Percentiles rank a stretch among this genome's conserved stretches.
These are phyloP conservation scores for Kwoniella europaea DNA, from an alignment of 768 basidiomycete genomes.

Conservation along the genomic window DNA sequence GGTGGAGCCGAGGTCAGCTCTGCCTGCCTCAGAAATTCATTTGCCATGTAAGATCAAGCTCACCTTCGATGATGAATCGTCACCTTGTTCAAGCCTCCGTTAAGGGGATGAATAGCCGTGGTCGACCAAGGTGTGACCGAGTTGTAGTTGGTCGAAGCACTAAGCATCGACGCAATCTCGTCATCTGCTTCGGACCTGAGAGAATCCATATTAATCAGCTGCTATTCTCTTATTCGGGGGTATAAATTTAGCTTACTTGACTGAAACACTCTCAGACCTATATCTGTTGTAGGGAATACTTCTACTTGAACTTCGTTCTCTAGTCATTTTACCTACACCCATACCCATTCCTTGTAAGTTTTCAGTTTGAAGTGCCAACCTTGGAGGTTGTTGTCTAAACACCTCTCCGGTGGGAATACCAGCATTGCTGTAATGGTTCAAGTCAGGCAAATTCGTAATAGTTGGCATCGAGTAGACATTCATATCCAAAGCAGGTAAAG, in stretches of 20 bases:
- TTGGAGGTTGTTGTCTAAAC: constrained; percentile 22
- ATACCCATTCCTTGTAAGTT: constrained; percentile 3
- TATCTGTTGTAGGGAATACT: constrained; percentile 34
- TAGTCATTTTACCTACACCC: constrained; percentile 24
- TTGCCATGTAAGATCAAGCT: background rate
- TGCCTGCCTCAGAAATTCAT: background rate
- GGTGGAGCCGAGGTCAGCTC: background rate
- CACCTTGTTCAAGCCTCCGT: constrained; percentile 22
- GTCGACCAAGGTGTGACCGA: constrained; percentile 26
- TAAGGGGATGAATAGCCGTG: background rate
- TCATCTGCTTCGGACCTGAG: constrained; percentile 35
- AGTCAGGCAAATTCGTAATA: background rate
- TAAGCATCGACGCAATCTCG: constrained; percentile 10
- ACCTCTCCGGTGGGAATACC: constrained; percentile 8
- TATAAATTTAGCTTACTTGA: constrained; percentile 21
- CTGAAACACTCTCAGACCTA: constrained; percentile 35
- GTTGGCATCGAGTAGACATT: background rate
- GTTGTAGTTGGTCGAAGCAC: constrained; percentile 16
- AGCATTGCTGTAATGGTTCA: constrained; percentile 11
- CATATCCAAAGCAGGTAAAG: constrained; percentile 15
- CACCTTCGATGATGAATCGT: constrained; percentile 39
- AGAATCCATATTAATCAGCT: background rate
- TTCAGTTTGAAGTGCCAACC: constrained; percentile 34
- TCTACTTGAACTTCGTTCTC: constrained; percentile 32
- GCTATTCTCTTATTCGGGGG: background rate